Evolutionary conservation across 208 protist species (phyloP).

Genomic region (Crithidia bombi): DNA sequence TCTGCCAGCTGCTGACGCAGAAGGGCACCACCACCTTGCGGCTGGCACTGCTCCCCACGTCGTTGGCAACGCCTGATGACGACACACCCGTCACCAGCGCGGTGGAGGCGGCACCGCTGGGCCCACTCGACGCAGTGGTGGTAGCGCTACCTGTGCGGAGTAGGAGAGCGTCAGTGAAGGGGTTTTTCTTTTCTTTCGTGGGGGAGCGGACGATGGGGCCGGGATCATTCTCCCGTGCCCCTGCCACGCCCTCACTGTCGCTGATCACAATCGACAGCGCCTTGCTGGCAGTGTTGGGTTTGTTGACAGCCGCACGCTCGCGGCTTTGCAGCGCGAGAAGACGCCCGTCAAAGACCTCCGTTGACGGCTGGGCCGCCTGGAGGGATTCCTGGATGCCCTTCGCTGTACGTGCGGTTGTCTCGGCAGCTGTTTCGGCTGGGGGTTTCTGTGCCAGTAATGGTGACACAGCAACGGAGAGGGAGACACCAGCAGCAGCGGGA

Average conservation of each 20-base stretch:
- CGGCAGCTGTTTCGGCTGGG: conserved; percentile 20
- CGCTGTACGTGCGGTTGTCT: conserved; percentile 46
- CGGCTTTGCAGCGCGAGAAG: conserved; percentile 31
- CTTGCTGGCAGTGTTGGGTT: conserved; percentile 4
- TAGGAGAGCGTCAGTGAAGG: conserved; percentile 29
- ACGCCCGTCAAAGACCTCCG: conserved; percentile 46
- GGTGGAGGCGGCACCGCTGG: background rate
- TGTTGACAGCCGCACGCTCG: conserved; percentile 5
- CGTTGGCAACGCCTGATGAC: background rate
- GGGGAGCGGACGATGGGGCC: conserved; percentile 79
- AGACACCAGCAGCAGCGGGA: background rate
- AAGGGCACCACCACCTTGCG: conserved; percentile 63
- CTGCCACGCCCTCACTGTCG: conserved; percentile 10
- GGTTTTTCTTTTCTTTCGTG: conserved; percentile 45
- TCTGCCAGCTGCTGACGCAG: conserved; percentile 78
- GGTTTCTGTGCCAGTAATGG: background rate
- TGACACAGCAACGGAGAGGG: background rate
- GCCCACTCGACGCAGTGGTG: background rate
- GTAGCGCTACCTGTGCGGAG: conserved; percentile 5
- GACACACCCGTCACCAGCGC: conserved; percentile 12
- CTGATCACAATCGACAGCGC: conserved; percentile 30
- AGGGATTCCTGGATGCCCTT: conserved; percentile 41
- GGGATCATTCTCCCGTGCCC: conserved; percentile 27
- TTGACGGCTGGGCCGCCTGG: conserved; percentile 13
- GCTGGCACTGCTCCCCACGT: background rate